These are phyloP conservation scores for Bacterosira constricta DNA, from an alignment of 108 stramenopile species.

Conservation along the genomic window DNA sequence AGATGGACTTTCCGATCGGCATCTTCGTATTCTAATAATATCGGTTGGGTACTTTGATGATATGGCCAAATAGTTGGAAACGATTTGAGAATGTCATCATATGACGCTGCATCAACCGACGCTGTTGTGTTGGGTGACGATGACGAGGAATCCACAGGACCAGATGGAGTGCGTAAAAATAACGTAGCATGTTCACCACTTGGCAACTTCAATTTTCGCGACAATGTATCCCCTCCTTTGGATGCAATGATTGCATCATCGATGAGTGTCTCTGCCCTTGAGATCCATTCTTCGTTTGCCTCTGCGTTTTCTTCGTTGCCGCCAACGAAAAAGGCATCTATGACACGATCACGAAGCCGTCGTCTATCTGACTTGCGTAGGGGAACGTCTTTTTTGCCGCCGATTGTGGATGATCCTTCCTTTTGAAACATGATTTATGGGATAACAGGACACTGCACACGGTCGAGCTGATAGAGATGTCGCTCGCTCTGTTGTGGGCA, in stretches of 20 bases:
- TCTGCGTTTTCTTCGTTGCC: conserved; percentile 4
- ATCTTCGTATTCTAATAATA: conserved; percentile 42
- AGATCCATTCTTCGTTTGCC: conserved; percentile 36
- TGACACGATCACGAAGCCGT: conserved; percentile 51
- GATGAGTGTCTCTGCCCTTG: conserved; percentile 39
- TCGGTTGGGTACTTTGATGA: conserved; percentile 35
- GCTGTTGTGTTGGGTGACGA: neutral
- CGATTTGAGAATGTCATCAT: neutral
- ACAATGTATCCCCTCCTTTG: conserved; percentile 32
- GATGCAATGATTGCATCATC: conserved; percentile 29
- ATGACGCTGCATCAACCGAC: neutral
- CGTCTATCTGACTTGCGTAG: conserved; percentile 78
- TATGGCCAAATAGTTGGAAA: conserved; percentile 49
- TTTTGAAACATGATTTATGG: conserved; percentile 68
- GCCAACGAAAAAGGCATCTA: conserved; percentile 38
- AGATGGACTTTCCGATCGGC: conserved; percentile 28
- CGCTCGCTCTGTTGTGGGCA: no score
- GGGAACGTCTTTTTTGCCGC: conserved; percentile 65
- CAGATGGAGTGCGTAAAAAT: conserved; percentile 45
- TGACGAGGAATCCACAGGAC: no score
- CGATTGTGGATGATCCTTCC: conserved; percentile 45
- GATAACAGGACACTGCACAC: no score
- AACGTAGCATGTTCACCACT: conserved; percentile 33
- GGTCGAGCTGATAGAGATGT: no score
- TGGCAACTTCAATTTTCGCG: conserved; percentile 34